Evolutionary conservation across 2,329 filamentous ascomycete genomes (phyloP).

Genomic region (Sporothrix dimorphospora): DNA sequence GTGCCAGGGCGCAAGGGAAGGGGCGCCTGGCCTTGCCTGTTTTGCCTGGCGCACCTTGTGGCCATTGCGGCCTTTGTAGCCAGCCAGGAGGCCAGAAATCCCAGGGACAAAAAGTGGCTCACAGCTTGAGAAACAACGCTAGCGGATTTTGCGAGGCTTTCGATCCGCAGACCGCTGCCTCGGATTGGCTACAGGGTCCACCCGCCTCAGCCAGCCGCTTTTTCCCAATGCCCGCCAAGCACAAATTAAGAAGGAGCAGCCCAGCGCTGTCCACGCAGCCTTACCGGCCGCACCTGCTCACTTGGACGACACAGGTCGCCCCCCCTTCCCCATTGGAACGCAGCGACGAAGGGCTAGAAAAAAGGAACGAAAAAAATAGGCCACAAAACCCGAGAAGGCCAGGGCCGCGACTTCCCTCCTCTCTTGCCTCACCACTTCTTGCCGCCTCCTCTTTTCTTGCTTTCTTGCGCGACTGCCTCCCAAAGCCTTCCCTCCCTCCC

Average conservation of each 20-base stretch:
- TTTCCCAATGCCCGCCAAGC: slow-evolving; percentile 20
- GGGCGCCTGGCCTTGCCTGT: slow-evolving; percentile 5
- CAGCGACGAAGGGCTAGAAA: slow-evolving; percentile 19
- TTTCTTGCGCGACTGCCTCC: background rate
- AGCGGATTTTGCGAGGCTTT: slow-evolving; percentile 31
- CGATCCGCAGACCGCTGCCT: slow-evolving; percentile 22
- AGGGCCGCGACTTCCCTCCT: slow-evolving; percentile 25
- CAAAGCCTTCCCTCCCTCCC: background rate
- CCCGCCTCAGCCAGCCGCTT: slow-evolving; percentile 24
- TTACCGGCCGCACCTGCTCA: slow-evolving; percentile 23
- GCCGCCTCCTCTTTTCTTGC: slow-evolving; percentile 17
- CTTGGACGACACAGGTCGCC: background rate
- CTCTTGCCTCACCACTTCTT: slow-evolving; percentile 23
- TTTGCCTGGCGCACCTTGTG: background rate
- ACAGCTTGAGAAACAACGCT: slow-evolving; percentile 6
- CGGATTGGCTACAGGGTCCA: slow-evolving; percentile 32
- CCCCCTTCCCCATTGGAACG: slow-evolving; percentile 19
- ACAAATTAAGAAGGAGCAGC: slow-evolving; percentile 6
- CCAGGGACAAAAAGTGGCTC: background rate
- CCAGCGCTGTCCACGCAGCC: slow-evolving; percentile 26
- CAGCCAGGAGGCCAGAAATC: background rate
- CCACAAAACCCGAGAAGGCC: slow-evolving; percentile 19
- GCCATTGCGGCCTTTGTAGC: slow-evolving; percentile 5
- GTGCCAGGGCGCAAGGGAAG: background rate
- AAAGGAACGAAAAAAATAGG: slow-evolving; percentile 25